These are phyloP conservation scores for Xerocomus brunneocitrinus DNA, from an alignment of 768 basidiomycete genomes.

Conservation along the genomic window DNA sequence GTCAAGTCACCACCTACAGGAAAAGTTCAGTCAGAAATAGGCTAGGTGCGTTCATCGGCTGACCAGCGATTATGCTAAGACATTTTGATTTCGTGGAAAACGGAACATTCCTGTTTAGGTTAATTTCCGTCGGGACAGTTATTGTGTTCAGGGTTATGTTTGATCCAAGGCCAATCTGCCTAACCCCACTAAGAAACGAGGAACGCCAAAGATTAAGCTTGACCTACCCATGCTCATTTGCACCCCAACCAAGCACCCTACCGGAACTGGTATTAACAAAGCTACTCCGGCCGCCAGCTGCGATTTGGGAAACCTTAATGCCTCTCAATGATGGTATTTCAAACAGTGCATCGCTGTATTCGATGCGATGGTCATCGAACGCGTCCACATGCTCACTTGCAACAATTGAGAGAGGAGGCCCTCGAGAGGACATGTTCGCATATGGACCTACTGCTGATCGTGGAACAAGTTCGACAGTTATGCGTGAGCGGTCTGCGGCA, in stretches of 20 bases:
- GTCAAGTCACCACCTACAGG: conserved; percentile 66
- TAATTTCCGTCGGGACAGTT: conserved; percentile 79
- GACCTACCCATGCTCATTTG: conserved; percentile 76
- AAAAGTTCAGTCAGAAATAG: background rate
- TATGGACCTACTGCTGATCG: conserved; percentile 51
- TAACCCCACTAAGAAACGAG: conserved; percentile 25
- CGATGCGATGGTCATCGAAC: conserved; percentile 41
- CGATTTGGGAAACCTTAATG: conserved; percentile 61
- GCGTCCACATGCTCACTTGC: conserved; percentile 26
- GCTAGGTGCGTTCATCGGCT: conserved; percentile 7
- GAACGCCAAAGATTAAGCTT: background rate
- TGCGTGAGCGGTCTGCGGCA: conserved; percentile 24
- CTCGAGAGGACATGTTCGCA: conserved; percentile 39
- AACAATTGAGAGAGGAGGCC: conserved; percentile 5
- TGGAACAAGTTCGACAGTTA: conserved; percentile 53
- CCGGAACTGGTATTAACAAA: conserved; percentile 67
- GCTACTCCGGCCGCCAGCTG: conserved; percentile 67
- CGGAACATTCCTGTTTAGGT: conserved; percentile 58
- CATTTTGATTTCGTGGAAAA: conserved; percentile 54
- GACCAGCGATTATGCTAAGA: conserved; percentile 60
- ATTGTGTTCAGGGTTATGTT: conserved; percentile 62
- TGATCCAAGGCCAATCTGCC: conserved; percentile 78
- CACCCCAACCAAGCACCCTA: conserved; percentile 83
- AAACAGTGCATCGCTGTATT: conserved; percentile 65
- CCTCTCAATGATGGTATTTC: conserved; percentile 73